Conservation (phyloP, 164 flowering plant genomes). For the Amborella trichopoda region DNA sequence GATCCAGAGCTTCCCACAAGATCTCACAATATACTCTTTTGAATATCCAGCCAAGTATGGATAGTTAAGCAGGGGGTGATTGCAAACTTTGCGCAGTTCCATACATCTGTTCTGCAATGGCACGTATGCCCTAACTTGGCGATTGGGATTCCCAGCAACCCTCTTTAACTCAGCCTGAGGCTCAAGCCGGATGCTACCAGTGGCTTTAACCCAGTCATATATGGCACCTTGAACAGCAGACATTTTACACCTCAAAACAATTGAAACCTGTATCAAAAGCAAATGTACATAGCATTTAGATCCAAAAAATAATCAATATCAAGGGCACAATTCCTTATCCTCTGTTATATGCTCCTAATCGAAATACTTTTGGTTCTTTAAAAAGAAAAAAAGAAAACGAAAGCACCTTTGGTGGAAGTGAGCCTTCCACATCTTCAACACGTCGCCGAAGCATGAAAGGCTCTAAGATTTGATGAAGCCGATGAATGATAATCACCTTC, state of each 20-base stretch:
- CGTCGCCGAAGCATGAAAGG: conserved; percentile 99
- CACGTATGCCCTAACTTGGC: conserved; percentile 61
- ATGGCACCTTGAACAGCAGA: conserved; percentile 88
- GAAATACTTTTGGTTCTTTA: too few relatives aligned
- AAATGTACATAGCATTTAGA: too few relatives aligned
- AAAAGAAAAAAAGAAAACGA: not conserved
- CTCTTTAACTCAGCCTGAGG: conserved; percentile 76
- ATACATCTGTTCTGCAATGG: conserved; percentile 83
- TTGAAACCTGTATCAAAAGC: conserved; percentile 79
- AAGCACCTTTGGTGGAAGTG: conserved; percentile 92
- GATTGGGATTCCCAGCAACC: conserved; percentile 57
- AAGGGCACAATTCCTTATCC: too few relatives aligned
- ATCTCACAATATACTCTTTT: conserved; percentile 79
- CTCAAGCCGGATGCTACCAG: conserved; percentile 88
- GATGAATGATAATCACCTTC: conserved; percentile 90
- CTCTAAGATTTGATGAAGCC: conserved; percentile 98
- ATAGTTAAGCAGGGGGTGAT: conserved; percentile 94
- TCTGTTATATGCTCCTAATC: too few relatives aligned
- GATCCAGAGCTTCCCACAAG: conserved; percentile 95
- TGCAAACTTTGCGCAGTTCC: conserved; percentile 96
- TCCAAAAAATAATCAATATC: too few relatives aligned
- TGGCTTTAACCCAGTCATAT: conserved; percentile 96
- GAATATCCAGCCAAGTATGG: conserved; percentile 76
- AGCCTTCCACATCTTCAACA: conserved; percentile 99
- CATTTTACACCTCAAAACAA: conserved; percentile 87